Evolutionary conservation across 768 basidiomycete genomes (phyloP).

Genomic region (Lepiota venenata): DNA sequence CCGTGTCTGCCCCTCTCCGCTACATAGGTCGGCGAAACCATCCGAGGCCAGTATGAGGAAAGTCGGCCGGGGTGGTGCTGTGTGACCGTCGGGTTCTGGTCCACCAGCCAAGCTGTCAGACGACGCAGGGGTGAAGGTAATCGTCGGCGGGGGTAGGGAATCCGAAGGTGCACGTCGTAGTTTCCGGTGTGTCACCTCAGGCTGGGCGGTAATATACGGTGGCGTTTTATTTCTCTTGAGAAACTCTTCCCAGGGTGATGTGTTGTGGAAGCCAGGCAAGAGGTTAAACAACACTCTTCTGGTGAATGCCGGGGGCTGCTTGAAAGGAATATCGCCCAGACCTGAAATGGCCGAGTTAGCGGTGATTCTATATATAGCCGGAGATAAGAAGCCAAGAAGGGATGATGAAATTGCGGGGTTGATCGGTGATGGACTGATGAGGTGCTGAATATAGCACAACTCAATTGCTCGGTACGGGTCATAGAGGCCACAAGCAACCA

Average conservation of each 20-base stretch:
- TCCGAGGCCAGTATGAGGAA: constrained; percentile 67
- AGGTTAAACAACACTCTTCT: constrained; percentile 65
- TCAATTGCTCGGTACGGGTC: constrained; percentile 9
- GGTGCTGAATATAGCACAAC: background rate
- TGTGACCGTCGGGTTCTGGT: constrained; percentile 5
- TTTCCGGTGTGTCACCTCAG: constrained; percentile 59
- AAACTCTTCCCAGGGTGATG: constrained; percentile 64
- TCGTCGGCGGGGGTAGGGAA: constrained; percentile 6
- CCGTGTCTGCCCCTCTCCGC: constrained; percentile 37
- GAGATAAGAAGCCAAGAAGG: constrained; percentile 3
- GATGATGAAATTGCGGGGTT: constrained; percentile 11
- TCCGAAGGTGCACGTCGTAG: constrained; percentile 21
- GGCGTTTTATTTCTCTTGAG: constrained; percentile 59
- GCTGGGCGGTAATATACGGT: constrained; percentile 61
- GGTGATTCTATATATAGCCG: background rate
- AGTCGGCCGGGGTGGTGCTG: constrained; percentile 14
- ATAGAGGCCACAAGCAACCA: constrained; percentile 11
- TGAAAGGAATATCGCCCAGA: constrained; percentile 69
- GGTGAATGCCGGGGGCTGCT: constrained; percentile 68
- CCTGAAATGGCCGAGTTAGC: constrained; percentile 32
- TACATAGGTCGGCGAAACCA: constrained; percentile 61
- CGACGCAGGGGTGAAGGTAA: constrained; percentile 9
- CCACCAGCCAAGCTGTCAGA: constrained; percentile 8
- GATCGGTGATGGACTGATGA: constrained; percentile 7
- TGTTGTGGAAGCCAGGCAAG: constrained; percentile 57